Conservation (phyloP, 2,329 filamentous ascomycete species). For the Aspergillus neoniger region DNA sequence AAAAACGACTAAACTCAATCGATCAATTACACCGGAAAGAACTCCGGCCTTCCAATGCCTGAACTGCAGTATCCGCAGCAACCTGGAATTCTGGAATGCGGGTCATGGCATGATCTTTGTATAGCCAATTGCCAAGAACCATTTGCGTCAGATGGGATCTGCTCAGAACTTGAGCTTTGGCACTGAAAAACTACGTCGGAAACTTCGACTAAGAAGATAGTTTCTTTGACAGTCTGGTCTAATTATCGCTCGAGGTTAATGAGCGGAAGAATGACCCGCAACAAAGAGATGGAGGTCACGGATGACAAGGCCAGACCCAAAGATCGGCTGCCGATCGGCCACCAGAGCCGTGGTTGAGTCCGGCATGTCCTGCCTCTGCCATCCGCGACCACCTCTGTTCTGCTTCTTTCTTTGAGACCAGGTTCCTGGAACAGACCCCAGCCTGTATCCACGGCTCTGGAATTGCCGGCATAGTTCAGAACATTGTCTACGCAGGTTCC, state of each 20-base stretch:
- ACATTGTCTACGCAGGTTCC: neutral
- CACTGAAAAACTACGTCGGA: too few species aligned
- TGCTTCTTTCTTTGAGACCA: neutral
- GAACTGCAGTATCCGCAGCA: slow-evolving; percentile 18
- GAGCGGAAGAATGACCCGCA: neutral
- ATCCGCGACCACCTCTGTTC: neutral
- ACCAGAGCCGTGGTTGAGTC: neutral
- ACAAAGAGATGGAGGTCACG: neutral
- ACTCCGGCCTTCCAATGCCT: neutral
- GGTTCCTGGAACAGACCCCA: slow-evolving; percentile 1
- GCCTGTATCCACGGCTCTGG: neutral
- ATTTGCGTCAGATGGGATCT: neutral
- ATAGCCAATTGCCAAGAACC: neutral
- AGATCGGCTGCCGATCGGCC: neutral
- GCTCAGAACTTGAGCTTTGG: too few species aligned
- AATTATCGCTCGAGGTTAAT: too few species aligned
- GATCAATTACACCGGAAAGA: neutral
- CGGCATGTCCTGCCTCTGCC: slow-evolving; percentile 9
- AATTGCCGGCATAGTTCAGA: neutral
- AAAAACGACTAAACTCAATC: neutral
- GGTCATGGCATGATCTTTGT: slow-evolving; percentile 10
- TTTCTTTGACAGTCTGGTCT: too few species aligned
- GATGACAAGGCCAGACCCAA: neutral
- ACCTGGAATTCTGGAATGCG: slow-evolving; percentile 25
- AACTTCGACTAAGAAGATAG: too few species aligned